A percentile compares a stretch with the other conserved stretches of the same genome.
Conservation (phyloP, 176 grass and related monocot genomes). For the sorghum (Sorghum bicolor) region Sorghum_bicolor_NCBIv3 NC_012874.2:56041001-56041500, state of each 20-base stretch:
- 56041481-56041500: neutral
- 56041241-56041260: neutral
- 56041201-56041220: neutral
- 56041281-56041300: neutral
- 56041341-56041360: slow-evolving; percentile 88
- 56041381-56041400: neutral
- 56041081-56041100: slow-evolving; percentile 7
- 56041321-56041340: slow-evolving; percentile 84
- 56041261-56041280: neutral
- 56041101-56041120: slow-evolving; percentile 16
- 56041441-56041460: neutral
- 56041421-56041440: neutral
- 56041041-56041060: neutral
- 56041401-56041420: neutral
- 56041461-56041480: neutral
- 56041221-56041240: slow-evolving; percentile 5
- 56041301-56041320: slow-evolving; percentile 8
- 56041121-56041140: slow-evolving; percentile 72
- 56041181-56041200: slow-evolving; percentile 14
- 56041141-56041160: slow-evolving; percentile 78
- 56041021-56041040: neutral
- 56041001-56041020: neutral
- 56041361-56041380: slow-evolving; percentile 55
- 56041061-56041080: slow-evolving; percentile 8
- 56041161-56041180: slow-evolving; percentile 63